A percentile compares a stretch with the other conserved stretches of the same genome.
phyloP scores from a whole-genome alignment of 2,329 filamentous ascomycete species.

The Ascocoryne sarcoides region DNA sequence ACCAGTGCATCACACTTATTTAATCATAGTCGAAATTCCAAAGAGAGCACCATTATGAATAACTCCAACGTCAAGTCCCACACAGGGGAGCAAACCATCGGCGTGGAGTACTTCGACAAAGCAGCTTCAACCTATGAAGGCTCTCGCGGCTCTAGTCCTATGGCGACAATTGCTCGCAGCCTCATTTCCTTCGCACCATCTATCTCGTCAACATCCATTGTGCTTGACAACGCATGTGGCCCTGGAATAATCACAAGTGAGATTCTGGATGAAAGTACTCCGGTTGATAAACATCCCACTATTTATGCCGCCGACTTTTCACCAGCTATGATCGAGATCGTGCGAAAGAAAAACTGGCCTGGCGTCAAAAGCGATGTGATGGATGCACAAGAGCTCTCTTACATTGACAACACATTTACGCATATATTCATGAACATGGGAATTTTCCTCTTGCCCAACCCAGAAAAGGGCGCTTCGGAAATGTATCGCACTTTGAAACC shows the following conservation, averaged over 20 bases:
- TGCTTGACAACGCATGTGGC: not conserved
- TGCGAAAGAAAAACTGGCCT: not conserved
- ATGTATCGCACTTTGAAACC: constrained; percentile 81
- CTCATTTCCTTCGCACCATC: not conserved
- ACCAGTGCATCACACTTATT: too few species aligned
- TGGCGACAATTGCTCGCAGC: too few species aligned
- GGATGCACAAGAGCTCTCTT: not conserved
- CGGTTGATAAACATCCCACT: not conserved
- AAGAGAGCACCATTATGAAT: too few species aligned
- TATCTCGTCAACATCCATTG: not conserved
- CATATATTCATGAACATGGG: not conserved
- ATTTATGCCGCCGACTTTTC: not conserved
- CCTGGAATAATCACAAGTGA: not conserved
- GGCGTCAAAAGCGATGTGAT: not conserved
- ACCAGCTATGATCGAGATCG: not conserved
- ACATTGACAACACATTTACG: not conserved
- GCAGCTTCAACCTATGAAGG: too few species aligned
- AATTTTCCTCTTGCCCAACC: constrained; percentile 2
- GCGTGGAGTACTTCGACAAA: too few species aligned
- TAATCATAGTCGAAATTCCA: too few species aligned
- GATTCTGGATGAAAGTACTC: not conserved
- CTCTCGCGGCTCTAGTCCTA: too few species aligned
- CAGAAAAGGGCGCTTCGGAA: constrained; percentile 63
- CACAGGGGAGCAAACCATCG: too few species aligned
- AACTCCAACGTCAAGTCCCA: too few species aligned